These are phyloP conservation scores for Fusarium sp. DNA, from an alignment of 2,329 filamentous ascomycete genomes.

Conservation along the genomic window DNA sequence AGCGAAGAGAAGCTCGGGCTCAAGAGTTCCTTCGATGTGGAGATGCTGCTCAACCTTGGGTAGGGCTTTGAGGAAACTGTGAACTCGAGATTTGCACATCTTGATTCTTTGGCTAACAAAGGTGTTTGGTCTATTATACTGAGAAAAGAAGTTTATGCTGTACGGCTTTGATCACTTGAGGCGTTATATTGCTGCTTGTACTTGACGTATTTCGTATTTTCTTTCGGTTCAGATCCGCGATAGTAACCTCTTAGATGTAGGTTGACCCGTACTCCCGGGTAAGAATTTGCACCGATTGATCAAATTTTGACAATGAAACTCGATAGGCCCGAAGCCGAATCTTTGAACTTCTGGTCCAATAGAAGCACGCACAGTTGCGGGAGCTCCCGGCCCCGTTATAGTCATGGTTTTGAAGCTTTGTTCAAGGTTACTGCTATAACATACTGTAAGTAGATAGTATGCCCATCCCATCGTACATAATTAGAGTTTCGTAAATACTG, in stretches of 20 bases:
- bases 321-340: constrained; percentile 12
- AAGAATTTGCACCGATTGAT: constrained; percentile 14
- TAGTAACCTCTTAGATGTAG: not conserved
- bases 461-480: not conserved
- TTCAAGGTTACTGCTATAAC: not conserved
- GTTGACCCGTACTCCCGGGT: not conserved
- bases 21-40: constrained; percentile 81
- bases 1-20: constrained; percentile 74
- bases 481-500: not conserved
- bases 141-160: not conserved
- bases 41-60: constrained; percentile 88
- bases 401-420: constrained; percentile 2
- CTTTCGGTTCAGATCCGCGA: not conserved
- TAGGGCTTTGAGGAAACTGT: constrained; percentile 70
- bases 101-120: not conserved
- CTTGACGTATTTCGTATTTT: not conserved
- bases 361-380: constrained; percentile 23
- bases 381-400: constrained; percentile 32
- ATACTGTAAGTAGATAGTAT: not conserved
- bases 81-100: constrained; percentile 65
- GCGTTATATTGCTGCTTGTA: not conserved
- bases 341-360: constrained; percentile 22
- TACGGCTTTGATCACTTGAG: not conserved
- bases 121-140: not conserved
- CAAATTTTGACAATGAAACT: constrained; percentile 10